Conservation (phyloP, 1,284 basidiomycete species). For the Pseudozyma thailandica region DNA sequence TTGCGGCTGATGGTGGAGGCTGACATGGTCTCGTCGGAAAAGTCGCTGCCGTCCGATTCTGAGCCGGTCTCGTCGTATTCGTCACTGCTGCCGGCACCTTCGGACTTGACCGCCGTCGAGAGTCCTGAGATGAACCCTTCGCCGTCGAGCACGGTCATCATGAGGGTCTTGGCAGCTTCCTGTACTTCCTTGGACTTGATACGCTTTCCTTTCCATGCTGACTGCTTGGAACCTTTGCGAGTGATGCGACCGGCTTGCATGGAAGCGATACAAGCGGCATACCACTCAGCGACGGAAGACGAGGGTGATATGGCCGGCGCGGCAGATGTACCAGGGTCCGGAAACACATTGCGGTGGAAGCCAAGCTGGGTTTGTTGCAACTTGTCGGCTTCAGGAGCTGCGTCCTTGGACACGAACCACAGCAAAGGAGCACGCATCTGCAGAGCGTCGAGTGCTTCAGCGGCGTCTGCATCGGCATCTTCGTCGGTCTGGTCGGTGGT, state of each 20-base stretch:
- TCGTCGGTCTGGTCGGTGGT: conserved; percentile 14
- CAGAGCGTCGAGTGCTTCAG: conserved; percentile 73
- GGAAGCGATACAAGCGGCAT: conserved; percentile 70
- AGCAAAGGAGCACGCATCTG: conserved; percentile 73
- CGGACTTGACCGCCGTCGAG: conserved; percentile 19
- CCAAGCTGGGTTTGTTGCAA: conserved; percentile 84
- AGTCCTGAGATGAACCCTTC: conserved; percentile 48
- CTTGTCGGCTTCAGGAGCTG: conserved; percentile 25
- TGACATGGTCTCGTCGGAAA: conserved; percentile 18
- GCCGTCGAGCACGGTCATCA: conserved; percentile 61
- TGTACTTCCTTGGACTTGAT: conserved; percentile 59
- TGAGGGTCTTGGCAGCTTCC: conserved; percentile 51
- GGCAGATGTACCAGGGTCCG: conserved; percentile 67
- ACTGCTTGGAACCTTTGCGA: conserved; percentile 42
- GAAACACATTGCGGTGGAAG: conserved; percentile 81
- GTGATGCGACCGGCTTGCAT: conserved; percentile 62
- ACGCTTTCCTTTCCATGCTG: conserved; percentile 57
- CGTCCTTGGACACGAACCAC: conserved; percentile 85
- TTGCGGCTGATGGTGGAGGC: conserved; percentile 29
- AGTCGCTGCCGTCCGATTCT: conserved; percentile 21
- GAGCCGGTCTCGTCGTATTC: conserved; percentile 34
- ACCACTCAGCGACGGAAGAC: conserved; percentile 25
- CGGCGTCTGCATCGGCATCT: conserved; percentile 51
- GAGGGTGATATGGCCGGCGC: conserved; percentile 21
- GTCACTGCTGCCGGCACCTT: conserved; percentile 23